These are phyloP conservation scores for Lactifluus pinguis DNA, from an alignment of 768 basidiomycete species.

Conservation along the genomic window DNA sequence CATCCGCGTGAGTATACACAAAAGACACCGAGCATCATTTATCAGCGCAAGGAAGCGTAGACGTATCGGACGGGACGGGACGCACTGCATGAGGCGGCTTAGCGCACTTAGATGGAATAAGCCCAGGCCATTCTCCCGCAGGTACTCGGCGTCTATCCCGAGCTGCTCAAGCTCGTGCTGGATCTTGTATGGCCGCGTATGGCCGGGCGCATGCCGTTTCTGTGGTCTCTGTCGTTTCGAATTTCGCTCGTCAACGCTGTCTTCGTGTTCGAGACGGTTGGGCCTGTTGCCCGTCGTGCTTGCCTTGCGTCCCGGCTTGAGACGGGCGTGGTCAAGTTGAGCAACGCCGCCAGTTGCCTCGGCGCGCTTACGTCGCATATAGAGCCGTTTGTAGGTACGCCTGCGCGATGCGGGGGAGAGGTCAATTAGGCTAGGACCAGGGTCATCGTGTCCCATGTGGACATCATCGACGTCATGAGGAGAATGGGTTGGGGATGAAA, in stretches of 20 bases:
- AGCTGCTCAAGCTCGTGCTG: slow-evolving; percentile 27
- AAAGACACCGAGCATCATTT: no score
- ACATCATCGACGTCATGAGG: not conserved
- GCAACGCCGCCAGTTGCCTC: slow-evolving; percentile 31
- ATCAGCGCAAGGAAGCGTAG: no score
- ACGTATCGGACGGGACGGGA: no score
- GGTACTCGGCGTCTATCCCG: slow-evolving; percentile 37
- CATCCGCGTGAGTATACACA: not conserved
- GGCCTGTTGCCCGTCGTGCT: slow-evolving; percentile 8
- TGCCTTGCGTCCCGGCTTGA: slow-evolving; percentile 34
- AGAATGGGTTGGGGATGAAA: not conserved
- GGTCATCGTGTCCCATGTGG: not conserved
- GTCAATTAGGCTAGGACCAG: not conserved
- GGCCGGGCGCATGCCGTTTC: slow-evolving; percentile 26
- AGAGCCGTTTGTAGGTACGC: slow-evolving; percentile 51
- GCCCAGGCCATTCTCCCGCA: slow-evolving; percentile 38
- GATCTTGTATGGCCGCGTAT: slow-evolving; percentile 39
- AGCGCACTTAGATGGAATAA: slow-evolving; percentile 36
- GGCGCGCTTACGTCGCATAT: slow-evolving; percentile 68
- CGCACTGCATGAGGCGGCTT: no score
- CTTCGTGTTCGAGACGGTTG: slow-evolving; percentile 15
- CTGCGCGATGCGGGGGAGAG: slow-evolving; percentile 44
- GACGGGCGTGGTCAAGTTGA: slow-evolving; percentile 25
- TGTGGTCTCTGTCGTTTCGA: not conserved
- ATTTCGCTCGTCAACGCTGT: slow-evolving; percentile 1